Evolutionary conservation across 139 green algal species (phyloP).

Genomic region (Asterochloris sp.): DNA sequence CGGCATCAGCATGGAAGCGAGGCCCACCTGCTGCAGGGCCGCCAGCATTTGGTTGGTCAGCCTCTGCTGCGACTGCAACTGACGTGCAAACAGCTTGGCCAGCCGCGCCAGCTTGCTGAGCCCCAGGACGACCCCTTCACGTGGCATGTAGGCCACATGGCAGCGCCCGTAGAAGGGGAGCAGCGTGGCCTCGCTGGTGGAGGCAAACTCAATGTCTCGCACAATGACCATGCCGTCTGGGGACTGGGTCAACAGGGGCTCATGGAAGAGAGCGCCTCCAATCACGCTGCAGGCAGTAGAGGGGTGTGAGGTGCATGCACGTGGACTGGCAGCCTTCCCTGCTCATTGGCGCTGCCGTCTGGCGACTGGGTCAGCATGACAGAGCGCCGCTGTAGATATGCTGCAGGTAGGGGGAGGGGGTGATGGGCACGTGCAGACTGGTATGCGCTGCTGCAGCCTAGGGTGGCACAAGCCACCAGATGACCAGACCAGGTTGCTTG

Average conservation of each 20-base stretch:
- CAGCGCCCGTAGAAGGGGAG: slow-evolving; percentile 88
- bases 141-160: slow-evolving; percentile 92
- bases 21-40: slow-evolving; percentile 37
- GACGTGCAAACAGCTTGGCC: slow-evolving; percentile 64
- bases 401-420: background rate
- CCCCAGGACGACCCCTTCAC: slow-evolving; percentile 70
- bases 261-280: slow-evolving; percentile 74
- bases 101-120: slow-evolving; percentile 86
- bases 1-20: slow-evolving; percentile 8
- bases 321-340: background rate
- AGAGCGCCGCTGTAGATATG: background rate
- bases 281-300: slow-evolving; percentile 53
- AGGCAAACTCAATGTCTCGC: slow-evolving; percentile 89
- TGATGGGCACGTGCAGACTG: background rate
- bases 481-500: too few relatives aligned
- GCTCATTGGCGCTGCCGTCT: background rate
- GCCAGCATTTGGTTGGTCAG: slow-evolving; percentile 47
- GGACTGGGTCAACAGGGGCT: slow-evolving; percentile 54
- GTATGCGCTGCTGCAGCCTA: background rate
- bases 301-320: background rate
- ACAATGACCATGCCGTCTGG: slow-evolving; percentile 27
- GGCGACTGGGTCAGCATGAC: background rate
- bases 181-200: slow-evolving; percentile 66
- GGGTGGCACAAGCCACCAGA: too few relatives aligned
- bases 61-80: slow-evolving; percentile 64